Evolutionary conservation across 345 rosid species (phyloP).

Genomic region (Balakata baccata): DNA sequence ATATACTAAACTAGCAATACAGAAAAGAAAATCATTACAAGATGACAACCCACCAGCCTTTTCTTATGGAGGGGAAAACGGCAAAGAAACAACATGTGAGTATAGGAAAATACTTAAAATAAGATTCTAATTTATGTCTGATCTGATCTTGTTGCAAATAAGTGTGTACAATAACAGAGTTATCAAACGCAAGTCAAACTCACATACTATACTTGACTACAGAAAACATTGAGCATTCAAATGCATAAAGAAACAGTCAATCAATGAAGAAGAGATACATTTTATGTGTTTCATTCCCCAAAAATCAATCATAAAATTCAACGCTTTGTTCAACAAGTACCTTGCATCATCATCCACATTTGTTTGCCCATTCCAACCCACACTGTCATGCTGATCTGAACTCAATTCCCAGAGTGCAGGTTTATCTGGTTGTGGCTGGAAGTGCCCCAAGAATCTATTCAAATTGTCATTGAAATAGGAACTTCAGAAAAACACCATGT

Average conservation of each 20-base stretch:
- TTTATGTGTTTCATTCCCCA: not conserved
- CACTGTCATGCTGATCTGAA: conserved; percentile 48
- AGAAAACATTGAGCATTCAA: conserved; percentile 17
- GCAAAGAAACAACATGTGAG: not conserved
- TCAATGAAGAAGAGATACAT: not conserved
- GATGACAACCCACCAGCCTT: not conserved
- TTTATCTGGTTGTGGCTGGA: conserved; percentile 69
- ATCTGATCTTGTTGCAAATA: not conserved
- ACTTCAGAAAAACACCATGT: not conserved
- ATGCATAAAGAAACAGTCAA: conserved; percentile 11
- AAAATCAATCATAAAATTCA: not conserved
- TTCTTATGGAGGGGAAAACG: not conserved
- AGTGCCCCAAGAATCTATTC: conserved; percentile 86
- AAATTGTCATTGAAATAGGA: conserved; percentile 8
- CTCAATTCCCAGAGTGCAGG: conserved; percentile 81
- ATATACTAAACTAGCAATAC: not conserved
- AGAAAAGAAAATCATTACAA: not conserved
- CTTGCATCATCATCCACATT: conserved; percentile 57
- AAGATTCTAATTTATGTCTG: conserved; percentile 5
- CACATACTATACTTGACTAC: not conserved
- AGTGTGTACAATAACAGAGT: not conserved
- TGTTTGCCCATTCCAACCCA: conserved; percentile 59
- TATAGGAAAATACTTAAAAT: not conserved
- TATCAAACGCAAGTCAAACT: conserved; percentile 9
- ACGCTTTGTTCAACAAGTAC: conserved; percentile 36